These are phyloP conservation scores for Voacanga thouarsii DNA, from an alignment of 257 asterid species.

Conservation along the genomic window DNA sequence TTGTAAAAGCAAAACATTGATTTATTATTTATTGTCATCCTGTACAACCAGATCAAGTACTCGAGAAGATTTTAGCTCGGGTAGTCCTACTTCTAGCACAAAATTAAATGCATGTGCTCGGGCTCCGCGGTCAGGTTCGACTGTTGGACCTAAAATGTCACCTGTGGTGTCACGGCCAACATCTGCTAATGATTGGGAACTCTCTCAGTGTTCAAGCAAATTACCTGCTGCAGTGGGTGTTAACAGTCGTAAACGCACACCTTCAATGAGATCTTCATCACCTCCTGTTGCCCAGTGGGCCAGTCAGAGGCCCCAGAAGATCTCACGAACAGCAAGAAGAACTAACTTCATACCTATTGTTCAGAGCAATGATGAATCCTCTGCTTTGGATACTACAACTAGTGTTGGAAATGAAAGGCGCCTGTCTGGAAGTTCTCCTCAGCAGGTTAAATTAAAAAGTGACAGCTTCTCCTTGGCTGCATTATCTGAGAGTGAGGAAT, in stretches of 20 bases:
- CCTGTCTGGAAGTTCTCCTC: slow-evolving; percentile 64
- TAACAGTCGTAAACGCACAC: slow-evolving; percentile 69
- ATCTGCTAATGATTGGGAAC: slow-evolving; percentile 75
- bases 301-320: slow-evolving; percentile 77
- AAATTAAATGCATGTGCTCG: slow-evolving; percentile 66
- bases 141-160: slow-evolving; percentile 61
- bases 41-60: slow-evolving; percentile 55
- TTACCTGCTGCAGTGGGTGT: slow-evolving; percentile 52
- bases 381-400: slow-evolving; percentile 45
- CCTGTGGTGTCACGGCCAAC: slow-evolving; percentile 54
- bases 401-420: slow-evolving; percentile 54
- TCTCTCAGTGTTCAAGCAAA: slow-evolving; percentile 70
- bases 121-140: slow-evolving; percentile 76
- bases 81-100: slow-evolving; percentile 83
- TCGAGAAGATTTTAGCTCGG: slow-evolving; percentile 71
- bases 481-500: slow-evolving; percentile 86
- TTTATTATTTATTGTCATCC: slow-evolving; percentile 15
- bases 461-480: slow-evolving; percentile 64
- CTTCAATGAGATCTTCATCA: slow-evolving; percentile 72
- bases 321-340: slow-evolving; percentile 80
- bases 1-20: slow-evolving; percentile 15
- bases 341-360: slow-evolving; percentile 60
- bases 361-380: slow-evolving; percentile 57
- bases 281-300: slow-evolving; percentile 87
- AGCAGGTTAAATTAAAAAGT: slow-evolving; percentile 58